A percentile compares a stretch with the other conserved stretches of the same genome.
phyloP scores from a whole-genome alignment of 768 basidiomycete species.

The Sarcomyxa edulis region DNA sequence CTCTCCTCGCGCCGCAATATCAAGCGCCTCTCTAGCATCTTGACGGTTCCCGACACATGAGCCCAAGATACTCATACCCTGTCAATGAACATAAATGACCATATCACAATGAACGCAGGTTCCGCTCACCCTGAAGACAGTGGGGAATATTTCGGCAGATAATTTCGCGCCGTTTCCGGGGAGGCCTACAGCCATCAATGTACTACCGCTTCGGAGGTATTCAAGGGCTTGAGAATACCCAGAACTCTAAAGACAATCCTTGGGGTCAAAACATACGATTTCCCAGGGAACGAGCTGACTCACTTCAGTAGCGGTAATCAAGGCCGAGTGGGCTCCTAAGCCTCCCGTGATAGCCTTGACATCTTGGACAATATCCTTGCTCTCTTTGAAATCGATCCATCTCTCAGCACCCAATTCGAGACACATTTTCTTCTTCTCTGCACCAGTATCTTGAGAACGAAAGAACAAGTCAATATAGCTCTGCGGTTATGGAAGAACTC shows the following conservation, averaged over 20 bases:
- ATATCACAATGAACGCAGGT: slow-evolving; percentile 46
- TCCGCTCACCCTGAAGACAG: too few relatives aligned
- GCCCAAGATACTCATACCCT: slow-evolving; percentile 54
- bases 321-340: slow-evolving; percentile 64
- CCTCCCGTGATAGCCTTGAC: slow-evolving; percentile 63
- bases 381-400: slow-evolving; percentile 74
- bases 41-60: slow-evolving; percentile 70
- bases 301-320: slow-evolving; percentile 55
- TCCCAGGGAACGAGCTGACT: slow-evolving; percentile 8
- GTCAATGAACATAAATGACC: slow-evolving; percentile 35
- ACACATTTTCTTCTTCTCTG: slow-evolving; percentile 62
- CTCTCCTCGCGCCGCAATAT: slow-evolving; percentile 65
- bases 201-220: slow-evolving; percentile 70
- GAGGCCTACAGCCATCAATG: slow-evolving; percentile 77
- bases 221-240: slow-evolving; percentile 57
- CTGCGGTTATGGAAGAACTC: too few relatives aligned
- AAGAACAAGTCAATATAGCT: neutral
- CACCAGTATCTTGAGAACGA: slow-evolving; percentile 52
- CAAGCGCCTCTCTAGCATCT: slow-evolving; percentile 77
- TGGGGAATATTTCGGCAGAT: slow-evolving; percentile 65
- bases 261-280: too few relatives aligned
- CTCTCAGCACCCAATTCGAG: slow-evolving; percentile 62
- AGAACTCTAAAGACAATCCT: slow-evolving; percentile 20
- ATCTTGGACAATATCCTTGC: slow-evolving; percentile 58
- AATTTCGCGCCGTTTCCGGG: slow-evolving; percentile 60